phyloP scores from a whole-genome alignment of 768 basidiomycete genomes.

The Candolleomyces eurysporus region DNA sequence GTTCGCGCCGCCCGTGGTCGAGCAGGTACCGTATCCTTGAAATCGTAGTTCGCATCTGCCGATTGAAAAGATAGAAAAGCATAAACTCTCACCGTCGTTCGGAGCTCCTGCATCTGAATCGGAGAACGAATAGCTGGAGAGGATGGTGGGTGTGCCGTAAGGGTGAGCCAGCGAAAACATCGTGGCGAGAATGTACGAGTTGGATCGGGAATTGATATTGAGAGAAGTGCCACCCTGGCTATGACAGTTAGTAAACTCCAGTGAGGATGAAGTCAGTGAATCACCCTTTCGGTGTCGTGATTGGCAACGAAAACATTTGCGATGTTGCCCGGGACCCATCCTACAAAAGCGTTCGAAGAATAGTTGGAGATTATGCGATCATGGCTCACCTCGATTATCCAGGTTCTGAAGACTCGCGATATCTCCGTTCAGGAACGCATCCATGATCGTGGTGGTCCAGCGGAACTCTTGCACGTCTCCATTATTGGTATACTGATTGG shows the following conservation, averaged over 20 bases:
- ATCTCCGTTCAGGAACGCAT: constrained; percentile 49
- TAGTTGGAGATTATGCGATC: background rate
- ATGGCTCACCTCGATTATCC: constrained; percentile 42
- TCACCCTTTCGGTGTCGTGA: constrained; percentile 65
- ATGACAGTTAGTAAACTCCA: background rate
- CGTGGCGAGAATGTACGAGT: constrained; percentile 57
- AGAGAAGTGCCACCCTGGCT: constrained; percentile 50
- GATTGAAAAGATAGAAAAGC: background rate
- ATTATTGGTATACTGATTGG: constrained; percentile 52
- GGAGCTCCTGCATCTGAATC: constrained; percentile 57
- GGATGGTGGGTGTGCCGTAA: constrained; percentile 63
- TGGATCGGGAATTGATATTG: constrained; percentile 59
- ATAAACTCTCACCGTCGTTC: constrained; percentile 41
- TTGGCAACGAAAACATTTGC: constrained; percentile 70
- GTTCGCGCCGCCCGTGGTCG: constrained; percentile 44
- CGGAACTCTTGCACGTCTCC: constrained; percentile 77
- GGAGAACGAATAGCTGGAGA: constrained; percentile 59
- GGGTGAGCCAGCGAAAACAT: constrained; percentile 68
- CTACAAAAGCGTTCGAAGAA: background rate
- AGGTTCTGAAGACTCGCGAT: constrained; percentile 53
- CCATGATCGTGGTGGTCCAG: constrained; percentile 50
- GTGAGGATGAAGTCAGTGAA: background rate
- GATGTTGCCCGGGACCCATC: constrained; percentile 51
- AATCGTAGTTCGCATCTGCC: background rate
- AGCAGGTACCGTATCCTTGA: constrained; percentile 48